Conservation (phyloP, 176 grass and related monocot genomes). For the Saccharum spontaneum region DNA sequence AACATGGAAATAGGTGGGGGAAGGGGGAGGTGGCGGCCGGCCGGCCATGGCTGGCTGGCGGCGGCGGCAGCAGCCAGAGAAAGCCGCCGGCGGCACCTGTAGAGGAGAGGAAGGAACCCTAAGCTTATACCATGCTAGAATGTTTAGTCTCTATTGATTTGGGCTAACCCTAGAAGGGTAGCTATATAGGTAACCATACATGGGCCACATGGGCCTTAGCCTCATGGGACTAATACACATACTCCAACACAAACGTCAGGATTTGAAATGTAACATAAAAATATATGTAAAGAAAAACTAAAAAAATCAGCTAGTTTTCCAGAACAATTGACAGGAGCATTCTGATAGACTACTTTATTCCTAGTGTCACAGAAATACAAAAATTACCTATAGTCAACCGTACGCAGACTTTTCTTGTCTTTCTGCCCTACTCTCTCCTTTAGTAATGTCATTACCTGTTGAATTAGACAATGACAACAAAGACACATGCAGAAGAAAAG, state of each 20-base stretch:
- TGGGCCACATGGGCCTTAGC: too few relatives aligned
- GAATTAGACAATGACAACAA: slow-evolving; percentile 21
- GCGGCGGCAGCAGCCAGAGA: too few relatives aligned
- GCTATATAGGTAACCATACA: too few relatives aligned
- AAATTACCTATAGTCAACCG: slow-evolving; percentile 79
- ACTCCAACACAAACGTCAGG: slow-evolving; percentile 21
- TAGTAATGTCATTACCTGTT: slow-evolving; percentile 82
- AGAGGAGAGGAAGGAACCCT: too few relatives aligned
- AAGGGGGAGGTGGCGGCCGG: too few relatives aligned
- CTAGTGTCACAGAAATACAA: slow-evolving; percentile 9
- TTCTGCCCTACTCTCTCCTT: slow-evolving; percentile 89
- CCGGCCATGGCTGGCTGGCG: too few relatives aligned
- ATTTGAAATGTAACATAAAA: background rate
- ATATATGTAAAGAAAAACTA: background rate
- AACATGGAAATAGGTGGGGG: too few relatives aligned
- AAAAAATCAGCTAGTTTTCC: background rate
- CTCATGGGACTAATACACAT: too few relatives aligned
- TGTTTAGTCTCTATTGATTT: too few relatives aligned
- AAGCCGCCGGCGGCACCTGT: too few relatives aligned
- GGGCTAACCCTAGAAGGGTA: too few relatives aligned
- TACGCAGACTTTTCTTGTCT: slow-evolving; percentile 76
- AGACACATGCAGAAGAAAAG: slow-evolving; percentile 18
- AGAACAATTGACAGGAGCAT: background rate
- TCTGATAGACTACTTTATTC: slow-evolving; percentile 15
- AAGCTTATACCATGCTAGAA: too few relatives aligned